Base-by-base conservation (phyloP, 2,329 filamentous ascomycete genomes). In the Cladobotryum mycophilum region DNA sequence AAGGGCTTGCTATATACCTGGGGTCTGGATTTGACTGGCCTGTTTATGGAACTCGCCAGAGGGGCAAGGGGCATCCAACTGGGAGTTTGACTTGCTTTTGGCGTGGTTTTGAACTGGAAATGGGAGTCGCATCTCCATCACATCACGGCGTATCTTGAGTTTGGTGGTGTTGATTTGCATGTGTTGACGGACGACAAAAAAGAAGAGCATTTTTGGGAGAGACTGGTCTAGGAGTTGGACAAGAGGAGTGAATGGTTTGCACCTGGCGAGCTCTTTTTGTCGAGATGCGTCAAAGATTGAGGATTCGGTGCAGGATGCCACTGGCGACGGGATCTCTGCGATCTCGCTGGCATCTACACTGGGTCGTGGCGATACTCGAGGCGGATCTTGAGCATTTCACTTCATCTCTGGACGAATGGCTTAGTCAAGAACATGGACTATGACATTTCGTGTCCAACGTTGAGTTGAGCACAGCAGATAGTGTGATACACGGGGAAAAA, bases 1-100 rank as follows among this genome's bases (percentile, higher is more conserved):
- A 58, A 48, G 47, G 51, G 49, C 45, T 56, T 56, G 53, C 49
- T 51, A 53, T 57, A 58, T 58, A 56, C 52, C 53, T 54, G 45
- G 55, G 55, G 33, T 49, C 51, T 55, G 56, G 52, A 51, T 47
- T 53, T 42, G 52, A 48, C 50, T 49, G 56, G 34, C 34, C 41
- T 47, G 44, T 46, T 45, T 45, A 25, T 38, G 51, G 52, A 43
- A 45, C 41, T 48, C 47, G 45, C 53, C 41, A 42, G 45, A 49
- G 40, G 48, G 49, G 42, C 46, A 53, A 47, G 49, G 52, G 47
- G 42, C 51, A 58, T 54, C 51, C 51, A 52, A 50, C 37, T 40
- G 49, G 56, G 48, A 55, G 50, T 53, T 40, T 54, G 41, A 41
- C 51, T 50, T 54, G 46, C 51, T 53, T 53, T 45, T 48, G 52